These are phyloP conservation scores for Penicillium paxilli DNA, from an alignment of 495 filamentous ascomycete genomes.

Conservation along the genomic window DNA sequence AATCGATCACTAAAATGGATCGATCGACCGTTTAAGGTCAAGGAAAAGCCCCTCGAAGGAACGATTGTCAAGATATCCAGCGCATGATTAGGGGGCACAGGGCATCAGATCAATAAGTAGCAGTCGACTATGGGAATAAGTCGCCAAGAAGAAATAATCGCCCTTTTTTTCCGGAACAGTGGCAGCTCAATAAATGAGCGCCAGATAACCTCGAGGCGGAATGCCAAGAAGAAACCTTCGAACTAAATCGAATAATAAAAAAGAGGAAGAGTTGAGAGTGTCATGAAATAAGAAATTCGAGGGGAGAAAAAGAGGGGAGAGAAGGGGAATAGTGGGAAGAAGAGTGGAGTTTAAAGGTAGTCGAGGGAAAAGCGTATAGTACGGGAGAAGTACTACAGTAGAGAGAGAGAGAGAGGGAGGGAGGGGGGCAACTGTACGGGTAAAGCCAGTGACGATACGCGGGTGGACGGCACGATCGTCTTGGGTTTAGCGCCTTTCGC, in stretches of 20 bases:
- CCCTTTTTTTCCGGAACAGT: conserved; percentile 29
- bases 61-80: conserved; percentile 49
- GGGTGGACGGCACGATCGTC: conserved; percentile 24
- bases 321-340: conserved; percentile 14
- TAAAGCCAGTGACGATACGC: conserved; percentile 26
- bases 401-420: conserved; percentile 6
- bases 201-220: conserved; percentile 17
- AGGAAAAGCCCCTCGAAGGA: conserved; percentile 38
- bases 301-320: conserved; percentile 24
- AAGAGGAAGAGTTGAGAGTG: conserved; percentile 18
- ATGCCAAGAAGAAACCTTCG: conserved; percentile 19
- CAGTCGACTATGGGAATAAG: conserved; percentile 14
- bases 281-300: background rate
- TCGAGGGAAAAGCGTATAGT: too few species aligned
- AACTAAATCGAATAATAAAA: conserved; percentile 3
- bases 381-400: too few species aligned
- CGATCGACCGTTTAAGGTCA: conserved; percentile 34
- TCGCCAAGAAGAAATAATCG: conserved; percentile 31
- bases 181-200: conserved; percentile 35
- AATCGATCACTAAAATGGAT: conserved; percentile 34
- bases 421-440: too few species aligned
- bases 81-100: conserved; percentile 31
- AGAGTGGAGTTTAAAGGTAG: too few species aligned
- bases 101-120: conserved; percentile 9
- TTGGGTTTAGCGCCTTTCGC: conserved; percentile 22